Percentiles rank a stretch among this genome's conserved stretches.
Conservation (phyloP, 2,329 filamentous ascomycete species). For the Verticillium nubilum region DNA sequence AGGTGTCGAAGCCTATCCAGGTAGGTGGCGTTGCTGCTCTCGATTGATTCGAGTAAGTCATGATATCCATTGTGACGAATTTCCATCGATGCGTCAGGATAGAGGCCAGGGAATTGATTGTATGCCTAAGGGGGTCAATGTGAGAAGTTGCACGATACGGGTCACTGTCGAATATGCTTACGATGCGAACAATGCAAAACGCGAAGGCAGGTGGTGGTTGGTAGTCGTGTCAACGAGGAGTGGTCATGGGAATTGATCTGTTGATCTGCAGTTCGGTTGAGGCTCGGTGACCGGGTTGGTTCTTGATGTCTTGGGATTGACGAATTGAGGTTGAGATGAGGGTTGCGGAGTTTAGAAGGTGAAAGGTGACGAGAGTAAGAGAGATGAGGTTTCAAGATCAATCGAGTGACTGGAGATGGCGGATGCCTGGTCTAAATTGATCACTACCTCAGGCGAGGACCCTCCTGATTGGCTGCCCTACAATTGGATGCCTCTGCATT, state of each 20-base stretch:
- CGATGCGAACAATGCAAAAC: background rate
- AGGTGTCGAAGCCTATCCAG: background rate
- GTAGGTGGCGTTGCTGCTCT: background rate
- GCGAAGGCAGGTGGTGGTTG: background rate
- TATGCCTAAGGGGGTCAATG: background rate
- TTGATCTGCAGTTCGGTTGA: too few relatives aligned
- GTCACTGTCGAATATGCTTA: background rate
- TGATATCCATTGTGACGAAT: background rate
- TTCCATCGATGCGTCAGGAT: background rate
- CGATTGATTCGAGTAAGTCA: background rate
- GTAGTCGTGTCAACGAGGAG: background rate
- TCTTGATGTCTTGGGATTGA: background rate
- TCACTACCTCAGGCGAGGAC: background rate
- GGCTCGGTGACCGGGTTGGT: background rate
- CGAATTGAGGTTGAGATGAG: background rate
- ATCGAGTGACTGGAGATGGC: background rate
- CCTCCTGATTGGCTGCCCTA: background rate
- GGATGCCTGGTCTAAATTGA: background rate
- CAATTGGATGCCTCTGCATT: background rate
- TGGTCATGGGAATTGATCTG: background rate
- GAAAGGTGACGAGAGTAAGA: background rate
- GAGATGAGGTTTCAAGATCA: background rate
- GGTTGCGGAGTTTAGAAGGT: background rate
- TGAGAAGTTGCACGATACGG: background rate
- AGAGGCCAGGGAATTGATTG: background rate